These are phyloP conservation scores for Ophiocordyceps camponoti-leonardi DNA, from an alignment of 2,329 filamentous ascomycete genomes.

Conservation along the genomic window DNA sequence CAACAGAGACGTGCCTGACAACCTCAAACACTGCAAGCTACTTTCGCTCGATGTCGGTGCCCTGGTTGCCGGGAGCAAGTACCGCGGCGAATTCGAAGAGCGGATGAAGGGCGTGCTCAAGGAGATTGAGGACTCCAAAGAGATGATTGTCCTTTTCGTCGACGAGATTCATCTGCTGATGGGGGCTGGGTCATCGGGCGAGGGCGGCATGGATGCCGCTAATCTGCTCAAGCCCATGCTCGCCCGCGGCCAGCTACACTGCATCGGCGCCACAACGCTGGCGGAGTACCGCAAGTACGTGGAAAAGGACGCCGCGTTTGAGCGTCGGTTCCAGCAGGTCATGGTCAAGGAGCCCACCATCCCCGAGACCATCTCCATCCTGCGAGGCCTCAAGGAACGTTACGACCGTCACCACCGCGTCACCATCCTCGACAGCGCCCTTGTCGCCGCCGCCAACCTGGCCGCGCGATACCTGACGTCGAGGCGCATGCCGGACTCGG, in stretches of 20 bases:
- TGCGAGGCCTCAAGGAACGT: conserved; percentile 94
- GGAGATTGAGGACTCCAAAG: conserved; percentile 85
- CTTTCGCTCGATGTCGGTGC: conserved; percentile 92
- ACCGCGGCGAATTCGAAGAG: conserved; percentile 96
- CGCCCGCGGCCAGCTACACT: conserved; percentile 89
- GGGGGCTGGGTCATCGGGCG: conserved; percentile 86
- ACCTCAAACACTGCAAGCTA: conserved; percentile 81
- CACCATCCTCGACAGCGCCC: conserved; percentile 83
- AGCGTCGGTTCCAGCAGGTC: conserved; percentile 96
- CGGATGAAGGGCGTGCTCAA: conserved; percentile 98
- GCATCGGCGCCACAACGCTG: conserved; percentile 91
- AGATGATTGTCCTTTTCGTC: conserved; percentile 95
- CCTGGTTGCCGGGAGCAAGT: conserved; percentile 93
- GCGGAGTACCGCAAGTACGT: conserved; percentile 97
- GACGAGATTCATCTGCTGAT: conserved; percentile 98
- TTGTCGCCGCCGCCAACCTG: conserved; percentile 80
- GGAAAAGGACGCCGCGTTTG: conserved; percentile 94
- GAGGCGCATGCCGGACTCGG: conserved; percentile 82
- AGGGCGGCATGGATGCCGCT: conserved; percentile 96
- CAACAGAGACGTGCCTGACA: conserved; percentile 91
- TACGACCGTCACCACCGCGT: conserved; percentile 98
- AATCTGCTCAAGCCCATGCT: conserved; percentile 98
- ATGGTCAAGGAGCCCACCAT: conserved; percentile 88
- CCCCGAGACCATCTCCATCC: conserved; percentile 83
- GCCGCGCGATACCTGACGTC: conserved; percentile 87